phyloP scores from a whole-genome alignment of 208 protist genomes.

The Histomonas meleagridis region DNA sequence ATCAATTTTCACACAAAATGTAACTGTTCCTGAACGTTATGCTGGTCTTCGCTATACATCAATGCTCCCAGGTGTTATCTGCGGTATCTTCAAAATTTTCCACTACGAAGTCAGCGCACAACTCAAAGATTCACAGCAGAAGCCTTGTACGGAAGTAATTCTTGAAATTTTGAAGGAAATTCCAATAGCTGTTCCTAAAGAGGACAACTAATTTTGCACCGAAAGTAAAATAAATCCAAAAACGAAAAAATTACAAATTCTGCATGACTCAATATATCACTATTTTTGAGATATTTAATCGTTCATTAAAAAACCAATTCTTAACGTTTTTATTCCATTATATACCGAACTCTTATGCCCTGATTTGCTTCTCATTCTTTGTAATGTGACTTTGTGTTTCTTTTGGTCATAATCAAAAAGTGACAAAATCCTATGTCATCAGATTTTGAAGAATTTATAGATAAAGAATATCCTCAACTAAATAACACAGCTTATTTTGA shows the following conservation, averaged over 20 bases:
- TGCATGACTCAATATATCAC: too few relatives aligned
- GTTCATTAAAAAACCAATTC: too few relatives aligned
- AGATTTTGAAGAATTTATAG: not conserved
- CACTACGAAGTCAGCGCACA: not conserved
- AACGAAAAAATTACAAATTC: too few relatives aligned
- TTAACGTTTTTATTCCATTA: too few relatives aligned
- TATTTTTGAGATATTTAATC: too few relatives aligned
- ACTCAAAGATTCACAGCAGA: not conserved
- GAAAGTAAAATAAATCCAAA: too few relatives aligned
- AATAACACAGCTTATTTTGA: not conserved
- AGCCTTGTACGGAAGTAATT: not conserved
- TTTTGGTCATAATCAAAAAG: too few relatives aligned
- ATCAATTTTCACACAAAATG: slow-evolving; percentile 30
- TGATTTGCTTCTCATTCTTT: too few relatives aligned
- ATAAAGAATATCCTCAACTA: not conserved
- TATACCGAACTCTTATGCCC: too few relatives aligned
- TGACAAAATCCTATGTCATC: not conserved
- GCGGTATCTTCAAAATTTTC: slow-evolving; percentile 23
- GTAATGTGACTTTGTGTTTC: too few relatives aligned
- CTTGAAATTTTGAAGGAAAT: not conserved
- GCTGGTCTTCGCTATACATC: not conserved
- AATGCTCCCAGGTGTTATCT: not conserved
- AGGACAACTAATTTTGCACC: slow-evolving; percentile 15
- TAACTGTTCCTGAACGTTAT: slow-evolving; percentile 20
- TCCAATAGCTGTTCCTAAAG: slow-evolving; percentile 28